phyloP scores from a whole-genome alignment of 805 yeast species.

The Candida easanensis region DNA sequence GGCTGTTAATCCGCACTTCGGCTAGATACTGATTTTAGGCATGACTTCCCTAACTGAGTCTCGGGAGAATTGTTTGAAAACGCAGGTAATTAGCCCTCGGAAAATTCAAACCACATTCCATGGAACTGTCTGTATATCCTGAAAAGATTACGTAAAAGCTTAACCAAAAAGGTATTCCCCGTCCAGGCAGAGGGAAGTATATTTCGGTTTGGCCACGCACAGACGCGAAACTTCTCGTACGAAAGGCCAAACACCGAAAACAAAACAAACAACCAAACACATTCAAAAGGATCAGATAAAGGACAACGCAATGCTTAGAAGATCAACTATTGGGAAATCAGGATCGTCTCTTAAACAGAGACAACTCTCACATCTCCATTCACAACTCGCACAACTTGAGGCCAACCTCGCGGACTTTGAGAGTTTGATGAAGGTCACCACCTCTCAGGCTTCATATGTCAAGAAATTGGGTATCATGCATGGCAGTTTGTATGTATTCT shows the following conservation, averaged over 20 bases:
- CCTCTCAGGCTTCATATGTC: constrained; percentile 50
- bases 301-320: constrained; percentile 12
- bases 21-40: too few species aligned
- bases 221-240: not conserved
- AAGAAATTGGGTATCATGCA: constrained; percentile 55
- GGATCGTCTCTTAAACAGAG: constrained; percentile 34
- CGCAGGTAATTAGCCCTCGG: too few species aligned
- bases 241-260: not conserved
- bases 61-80: too few species aligned
- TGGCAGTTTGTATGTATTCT: constrained; percentile 39
- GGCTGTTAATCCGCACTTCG: too few species aligned
- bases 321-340: constrained; percentile 20
- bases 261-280: not conserved
- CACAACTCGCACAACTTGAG: constrained; percentile 54
- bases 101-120: too few species aligned
- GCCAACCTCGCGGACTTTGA: constrained; percentile 54
- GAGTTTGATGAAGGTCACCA: constrained; percentile 46
- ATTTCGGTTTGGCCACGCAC: too few species aligned
- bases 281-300: too few species aligned
- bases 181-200: too few species aligned
- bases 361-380: constrained; percentile 48
- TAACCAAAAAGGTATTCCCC: too few species aligned
- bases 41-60: too few species aligned
- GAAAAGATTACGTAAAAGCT: too few species aligned
- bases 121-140: too few species aligned